Conservation (phyloP, 257 asterid species). For the Solanum chilense region DNA sequence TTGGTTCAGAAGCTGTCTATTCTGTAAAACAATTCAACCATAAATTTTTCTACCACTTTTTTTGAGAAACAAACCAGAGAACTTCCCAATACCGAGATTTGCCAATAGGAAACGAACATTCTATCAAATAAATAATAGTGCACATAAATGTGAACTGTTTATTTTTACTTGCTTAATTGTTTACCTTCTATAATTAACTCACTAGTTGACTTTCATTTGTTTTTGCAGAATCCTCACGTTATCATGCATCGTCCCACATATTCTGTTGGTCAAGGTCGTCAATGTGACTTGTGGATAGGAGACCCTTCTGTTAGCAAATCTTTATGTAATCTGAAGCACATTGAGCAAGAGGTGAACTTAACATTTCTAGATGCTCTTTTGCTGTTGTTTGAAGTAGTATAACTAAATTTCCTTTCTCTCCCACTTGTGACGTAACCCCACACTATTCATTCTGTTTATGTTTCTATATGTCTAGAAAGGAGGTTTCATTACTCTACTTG, state of each 20-base stretch:
- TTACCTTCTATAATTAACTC: neutral
- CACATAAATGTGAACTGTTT: neutral
- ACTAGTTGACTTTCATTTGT: neutral
- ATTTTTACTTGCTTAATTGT: neutral
- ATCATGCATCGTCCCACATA: slow-evolving; percentile 38
- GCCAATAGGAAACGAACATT: neutral
- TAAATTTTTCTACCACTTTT: neutral
- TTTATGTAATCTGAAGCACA: slow-evolving; percentile 65
- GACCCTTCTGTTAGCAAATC: slow-evolving; percentile 57
- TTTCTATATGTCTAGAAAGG: slow-evolving; percentile 39
- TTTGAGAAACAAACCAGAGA: neutral
- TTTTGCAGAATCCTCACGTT: slow-evolving; percentile 65
- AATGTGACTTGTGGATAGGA: slow-evolving; percentile 56
- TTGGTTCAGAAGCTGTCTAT: neutral
- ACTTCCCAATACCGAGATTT: neutral
- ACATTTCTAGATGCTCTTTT: neutral
- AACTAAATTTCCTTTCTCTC: neutral
- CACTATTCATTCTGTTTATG: slow-evolving; percentile 1
- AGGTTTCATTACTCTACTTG: slow-evolving; percentile 49
- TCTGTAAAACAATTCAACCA: neutral
- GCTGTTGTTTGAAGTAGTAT: neutral
- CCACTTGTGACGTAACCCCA: neutral
- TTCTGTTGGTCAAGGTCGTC: slow-evolving; percentile 40
- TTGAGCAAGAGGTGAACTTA: slow-evolving; percentile 41
- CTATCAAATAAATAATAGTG: neutral